phyloP scores from a whole-genome alignment of 2,329 filamentous ascomycete species.

The Epichloe baconii region DNA sequence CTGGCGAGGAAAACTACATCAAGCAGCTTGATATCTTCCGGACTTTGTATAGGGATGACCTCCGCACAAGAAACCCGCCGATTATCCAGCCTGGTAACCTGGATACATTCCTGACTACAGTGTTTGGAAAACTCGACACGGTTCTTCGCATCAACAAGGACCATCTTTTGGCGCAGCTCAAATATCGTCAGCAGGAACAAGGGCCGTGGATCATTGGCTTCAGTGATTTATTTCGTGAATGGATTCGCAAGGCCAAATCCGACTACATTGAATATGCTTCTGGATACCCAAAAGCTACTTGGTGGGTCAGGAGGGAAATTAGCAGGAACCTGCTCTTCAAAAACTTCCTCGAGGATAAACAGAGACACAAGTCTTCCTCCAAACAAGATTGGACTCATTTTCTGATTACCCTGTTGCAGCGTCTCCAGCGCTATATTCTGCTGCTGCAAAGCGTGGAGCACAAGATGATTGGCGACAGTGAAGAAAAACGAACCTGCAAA shows the following conservation, averaged over 20 bases:
- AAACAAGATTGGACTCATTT: slow-evolving; percentile 91
- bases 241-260: slow-evolving; percentile 84
- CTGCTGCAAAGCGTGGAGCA: slow-evolving; percentile 72
- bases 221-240: slow-evolving; percentile 94
- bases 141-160: slow-evolving; percentile 90
- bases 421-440: slow-evolving; percentile 80
- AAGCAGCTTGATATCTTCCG: slow-evolving; percentile 77
- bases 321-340: slow-evolving; percentile 77
- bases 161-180: slow-evolving; percentile 80
- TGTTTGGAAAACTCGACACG: slow-evolving; percentile 83
- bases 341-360: slow-evolving; percentile 69
- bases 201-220: slow-evolving; percentile 90
- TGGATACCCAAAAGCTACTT: slow-evolving; percentile 72
- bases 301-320: slow-evolving; percentile 70
- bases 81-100: slow-evolving; percentile 70
- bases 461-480: slow-evolving; percentile 69
- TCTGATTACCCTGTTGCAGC: slow-evolving; percentile 83
- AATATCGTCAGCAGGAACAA: slow-evolving; percentile 93
- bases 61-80: slow-evolving; percentile 59
- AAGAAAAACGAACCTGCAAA: slow-evolving; percentile 72
- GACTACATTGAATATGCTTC: slow-evolving; percentile 89
- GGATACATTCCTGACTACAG: slow-evolving; percentile 65
- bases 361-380: slow-evolving; percentile 64
- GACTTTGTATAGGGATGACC: slow-evolving; percentile 71
- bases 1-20: slow-evolving; percentile 84